These are phyloP conservation scores for Ephemerocybe angulata DNA, from an alignment of 768 basidiomycete genomes.

Conservation along the genomic window DNA sequence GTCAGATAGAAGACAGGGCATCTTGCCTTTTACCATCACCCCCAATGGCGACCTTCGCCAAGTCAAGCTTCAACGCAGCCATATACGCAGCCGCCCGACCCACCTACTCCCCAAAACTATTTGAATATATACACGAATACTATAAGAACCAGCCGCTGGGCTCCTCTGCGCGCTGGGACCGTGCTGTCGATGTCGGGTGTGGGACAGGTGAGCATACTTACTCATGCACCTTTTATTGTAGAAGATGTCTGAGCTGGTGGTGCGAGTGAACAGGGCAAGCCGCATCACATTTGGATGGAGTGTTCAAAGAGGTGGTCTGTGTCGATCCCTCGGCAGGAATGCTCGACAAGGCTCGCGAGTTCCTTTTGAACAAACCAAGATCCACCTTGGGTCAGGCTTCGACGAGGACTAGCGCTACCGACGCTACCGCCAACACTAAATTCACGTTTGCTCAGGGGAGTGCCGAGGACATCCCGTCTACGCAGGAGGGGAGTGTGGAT, in stretches of 20 bases:
- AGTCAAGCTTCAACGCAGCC: conserved; percentile 62
- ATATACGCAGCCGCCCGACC: conserved; percentile 68
- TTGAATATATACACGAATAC: conserved; percentile 57
- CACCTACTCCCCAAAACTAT: conserved; percentile 66
- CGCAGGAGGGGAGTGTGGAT: conserved; percentile 52
- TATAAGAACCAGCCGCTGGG: conserved; percentile 31
- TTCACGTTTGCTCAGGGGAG: conserved; percentile 32
- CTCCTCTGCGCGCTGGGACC: conserved; percentile 39
- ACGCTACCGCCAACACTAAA: conserved; percentile 7
- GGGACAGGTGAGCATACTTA: conserved; percentile 82
- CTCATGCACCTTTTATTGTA: too few relatives aligned
- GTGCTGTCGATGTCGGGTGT: conserved; percentile 75
- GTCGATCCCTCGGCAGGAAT: conserved; percentile 75
- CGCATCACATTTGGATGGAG: conserved; percentile 45
- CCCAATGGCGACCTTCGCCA: conserved; percentile 74
- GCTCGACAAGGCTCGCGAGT: conserved; percentile 50
- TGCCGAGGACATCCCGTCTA: conserved; percentile 45
- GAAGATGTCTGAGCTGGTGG: neutral
- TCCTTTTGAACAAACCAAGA: conserved; percentile 11
- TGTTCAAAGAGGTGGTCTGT: conserved; percentile 61
- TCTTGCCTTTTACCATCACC: neutral
- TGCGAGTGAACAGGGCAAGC: conserved; percentile 56
- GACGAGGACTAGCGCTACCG: neutral
- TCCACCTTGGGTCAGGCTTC: neutral
- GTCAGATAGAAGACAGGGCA: too few relatives aligned